Conservation (phyloP, 78 protist genomes). For the Paratrimastix pyriformis region DNA sequence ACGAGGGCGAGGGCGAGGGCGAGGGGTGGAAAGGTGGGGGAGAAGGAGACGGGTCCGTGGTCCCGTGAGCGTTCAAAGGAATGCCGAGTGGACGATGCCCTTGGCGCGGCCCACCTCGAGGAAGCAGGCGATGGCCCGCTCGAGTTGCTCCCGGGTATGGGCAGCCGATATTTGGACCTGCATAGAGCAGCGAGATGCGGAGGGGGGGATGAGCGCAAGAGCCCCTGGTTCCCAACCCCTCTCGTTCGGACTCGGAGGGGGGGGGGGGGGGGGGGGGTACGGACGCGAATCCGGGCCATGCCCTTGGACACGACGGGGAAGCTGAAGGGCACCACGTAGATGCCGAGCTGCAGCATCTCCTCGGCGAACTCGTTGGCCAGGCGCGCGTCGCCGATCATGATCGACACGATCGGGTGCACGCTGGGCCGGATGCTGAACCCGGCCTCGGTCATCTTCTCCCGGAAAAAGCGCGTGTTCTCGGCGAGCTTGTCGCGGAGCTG, state of each 20-base stretch:
- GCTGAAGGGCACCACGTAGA: conserved; percentile 59
- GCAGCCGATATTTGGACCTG: conserved; percentile 67
- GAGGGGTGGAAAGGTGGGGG: background rate
- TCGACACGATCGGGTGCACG: conserved; percentile 59
- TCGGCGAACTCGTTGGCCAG: conserved; percentile 59
- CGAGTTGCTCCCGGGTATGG: conserved; percentile 48
- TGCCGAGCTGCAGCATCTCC: conserved; percentile 44
- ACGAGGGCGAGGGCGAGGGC: background rate
- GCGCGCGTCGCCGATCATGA: conserved; percentile 59
- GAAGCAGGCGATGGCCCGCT: conserved; percentile 45
- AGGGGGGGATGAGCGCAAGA: too few relatives aligned
- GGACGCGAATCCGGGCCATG: background rate
- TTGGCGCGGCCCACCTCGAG: conserved; percentile 19
- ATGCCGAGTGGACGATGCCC: too few relatives aligned
- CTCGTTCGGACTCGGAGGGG: conserved; percentile 38
- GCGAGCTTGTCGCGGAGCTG: background rate
- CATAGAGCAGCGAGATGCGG: conserved; percentile 6
- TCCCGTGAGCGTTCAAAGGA: background rate
- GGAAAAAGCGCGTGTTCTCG: conserved; percentile 46
- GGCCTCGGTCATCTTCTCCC: conserved; percentile 46
- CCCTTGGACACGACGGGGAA: conserved; percentile 63
- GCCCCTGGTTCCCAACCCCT: too few relatives aligned
- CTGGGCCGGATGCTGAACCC: conserved; percentile 39
- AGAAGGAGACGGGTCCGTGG: background rate
- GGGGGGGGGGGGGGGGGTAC: conserved; percentile 43